Evolutionary conservation across 1,284 basidiomycete genomes (phyloP), one percentile per base, ranked within the genome.

Genomic region (Pseudozyma tsukubaensis): DNA sequence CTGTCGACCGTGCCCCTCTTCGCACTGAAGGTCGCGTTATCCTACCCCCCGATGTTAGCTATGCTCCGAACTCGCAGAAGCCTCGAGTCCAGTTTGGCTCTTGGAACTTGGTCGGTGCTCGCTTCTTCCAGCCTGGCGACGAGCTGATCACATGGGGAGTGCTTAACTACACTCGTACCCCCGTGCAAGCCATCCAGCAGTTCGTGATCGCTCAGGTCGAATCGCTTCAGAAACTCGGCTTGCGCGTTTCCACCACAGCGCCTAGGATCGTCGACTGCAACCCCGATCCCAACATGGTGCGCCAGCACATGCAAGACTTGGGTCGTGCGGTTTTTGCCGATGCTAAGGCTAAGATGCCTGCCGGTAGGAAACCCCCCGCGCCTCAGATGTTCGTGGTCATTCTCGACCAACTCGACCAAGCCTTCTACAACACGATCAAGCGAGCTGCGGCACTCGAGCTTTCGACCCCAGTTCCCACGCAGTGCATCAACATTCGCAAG

Each of bases 341-440:
- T 2, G 59, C 59, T 29, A 73, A 70, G 65, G 29, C 14, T 13
- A 40, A 32, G 12, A 12, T 60, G 16, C 54, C 43, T 7, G 21
- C 40, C 12, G 39, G 43, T 6, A 45, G 19, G 18, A 35, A 29
- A n/a, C 57, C 69, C 3, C 66, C 67, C 1, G 55, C 65, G 0
- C 78, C 78, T 1, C 78, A 80, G 55, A 62, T 80, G 16, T 68
- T 78, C 43, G 11, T 80, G 12, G 64, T 75, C 42, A 47, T 80
- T 24, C 57, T 80, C 36, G 75, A 78, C 35, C 50, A 54, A 3
- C 50, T 47, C 19, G 77, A 87, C 52, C 70, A 76, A 1, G 51
- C 64, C 0, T 76, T 85, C 36, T 87, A 87, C 79, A 81, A 84
- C 60, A 70, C 77, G 13, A 80, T 87, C 81, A 87, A 87, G 81